Percentiles rank a stretch among this genome's conserved stretches.
Evolutionary conservation across 768 basidiomycete genomes (phyloP).

Genomic region (Kwoniella shandongensis): DNA sequence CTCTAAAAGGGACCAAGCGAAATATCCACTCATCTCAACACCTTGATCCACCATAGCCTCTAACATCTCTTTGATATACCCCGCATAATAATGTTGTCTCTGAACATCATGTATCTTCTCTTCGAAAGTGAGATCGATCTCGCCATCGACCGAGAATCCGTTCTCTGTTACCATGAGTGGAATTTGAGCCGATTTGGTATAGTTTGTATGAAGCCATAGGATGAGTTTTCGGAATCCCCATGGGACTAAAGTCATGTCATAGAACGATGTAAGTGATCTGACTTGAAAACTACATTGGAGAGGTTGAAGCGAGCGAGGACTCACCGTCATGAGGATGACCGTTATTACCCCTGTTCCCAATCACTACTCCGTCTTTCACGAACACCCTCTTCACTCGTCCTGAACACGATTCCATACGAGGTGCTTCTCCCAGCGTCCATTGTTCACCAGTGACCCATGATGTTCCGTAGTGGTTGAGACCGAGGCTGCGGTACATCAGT

Average conservation of each 20-base stretch:
- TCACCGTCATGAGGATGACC: slow-evolving; percentile 31
- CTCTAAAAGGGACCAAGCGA: slow-evolving; percentile 42
- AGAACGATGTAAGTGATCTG: neutral
- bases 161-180: slow-evolving; percentile 40
- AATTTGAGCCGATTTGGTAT: slow-evolving; percentile 19
- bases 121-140: slow-evolving; percentile 14
- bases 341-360: slow-evolving; percentile 25
- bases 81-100: slow-evolving; percentile 33
- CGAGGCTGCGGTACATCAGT: too few species aligned
- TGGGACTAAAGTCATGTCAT: slow-evolving; percentile 22
- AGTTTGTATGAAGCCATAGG: slow-evolving; percentile 25
- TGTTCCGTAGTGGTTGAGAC: slow-evolving; percentile 32
- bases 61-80: slow-evolving; percentile 30
- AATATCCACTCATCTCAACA: slow-evolving; percentile 28
- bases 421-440: slow-evolving; percentile 14
- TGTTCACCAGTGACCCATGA: slow-evolving; percentile 20
- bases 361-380: slow-evolving; percentile 27
- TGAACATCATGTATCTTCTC: slow-evolving; percentile 30
- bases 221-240: slow-evolving; percentile 47
- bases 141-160: slow-evolving; percentile 33
- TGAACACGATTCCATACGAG: slow-evolving; percentile 16
- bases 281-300: neutral
- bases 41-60: slow-evolving; percentile 34
- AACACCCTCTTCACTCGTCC: slow-evolving; percentile 17
- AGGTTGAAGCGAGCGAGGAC: neutral